Base-by-base conservation (phyloP, 148 eudicot genomes). In the Fagopyrum tataricum region DNA sequence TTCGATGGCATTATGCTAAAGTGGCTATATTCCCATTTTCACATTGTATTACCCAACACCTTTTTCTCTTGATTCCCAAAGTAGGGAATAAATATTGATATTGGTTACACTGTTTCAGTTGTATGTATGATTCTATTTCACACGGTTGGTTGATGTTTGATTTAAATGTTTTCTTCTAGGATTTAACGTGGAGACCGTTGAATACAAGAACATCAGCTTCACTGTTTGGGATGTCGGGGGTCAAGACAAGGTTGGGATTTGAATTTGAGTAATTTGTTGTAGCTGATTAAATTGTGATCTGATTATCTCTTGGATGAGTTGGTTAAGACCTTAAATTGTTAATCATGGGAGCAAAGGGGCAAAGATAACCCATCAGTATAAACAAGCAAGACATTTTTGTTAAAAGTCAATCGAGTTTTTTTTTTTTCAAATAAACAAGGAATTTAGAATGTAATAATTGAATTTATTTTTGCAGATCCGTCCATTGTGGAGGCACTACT, bases 401-500 rank as follows among this genome's bases (percentile, higher is more conserved):
- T 5, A 13, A 4, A 24, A 61, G 15, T 24, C 15, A 4, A 61
- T 26, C 12, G 37, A 61, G n/a, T n/a, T 61, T 61, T 61, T 61
- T 17, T 40, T 61, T 17, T 39, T 61, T 61, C 41, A 61, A 24
- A 64, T 64, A 15, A 2, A 61, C 6, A 61, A 26, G 67, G 17
- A 13, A 24, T 37, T 13, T 64, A 8, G 0, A 64, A 43, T 39
- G 0, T 64, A 39, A 64, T 37, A 14, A 37, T 64, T 8, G 44
- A 64, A 31, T 47, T 67, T 7, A 11, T 64, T 48, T 76, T 12
- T 81, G 70, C 86, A 89, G 94, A 89, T 89, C 86, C 94, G 94
- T 82, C 94, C 94, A 73, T 82, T 89, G 85, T 89, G 94, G 94
- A 89, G 94, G 86, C 91, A 87, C 73, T 89, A 89, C 79, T 89